These are phyloP conservation scores for Herpetomonas tarakana DNA, from an alignment of 208 protist species.

Conservation along the genomic window DNA sequence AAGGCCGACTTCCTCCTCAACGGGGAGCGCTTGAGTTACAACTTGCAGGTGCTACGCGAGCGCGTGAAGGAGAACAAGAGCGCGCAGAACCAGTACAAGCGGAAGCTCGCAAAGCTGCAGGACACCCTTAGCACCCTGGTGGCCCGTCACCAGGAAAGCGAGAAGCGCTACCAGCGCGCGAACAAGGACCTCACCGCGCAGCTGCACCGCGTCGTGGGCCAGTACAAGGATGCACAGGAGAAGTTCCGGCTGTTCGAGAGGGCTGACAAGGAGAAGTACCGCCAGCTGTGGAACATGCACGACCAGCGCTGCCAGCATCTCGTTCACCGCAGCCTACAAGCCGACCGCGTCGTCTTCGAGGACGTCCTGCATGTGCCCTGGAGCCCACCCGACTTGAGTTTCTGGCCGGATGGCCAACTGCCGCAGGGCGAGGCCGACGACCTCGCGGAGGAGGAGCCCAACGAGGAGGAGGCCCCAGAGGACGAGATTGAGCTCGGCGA, in stretches of 20 bases:
- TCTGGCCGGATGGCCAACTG: constrained; percentile 57
- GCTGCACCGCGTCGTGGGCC: constrained; percentile 89
- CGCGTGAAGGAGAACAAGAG: constrained; percentile 94
- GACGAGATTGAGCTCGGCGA: constrained; percentile 72
- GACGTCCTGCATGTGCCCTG: constrained; percentile 91
- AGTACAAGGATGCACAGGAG: constrained; percentile 95
- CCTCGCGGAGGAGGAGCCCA: constrained; percentile 38
- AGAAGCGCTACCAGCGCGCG: constrained; percentile 86
- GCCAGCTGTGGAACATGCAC: constrained; percentile 95
- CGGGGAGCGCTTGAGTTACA: constrained; percentile 96
- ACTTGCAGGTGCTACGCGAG: constrained; percentile 94
- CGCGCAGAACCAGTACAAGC: constrained; percentile 93
- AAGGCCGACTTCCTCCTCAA: constrained; percentile 95
- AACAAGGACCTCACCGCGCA: constrained; percentile 95
- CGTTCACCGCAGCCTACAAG: constrained; percentile 86
- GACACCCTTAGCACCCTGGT: constrained; percentile 89
- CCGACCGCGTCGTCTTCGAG: constrained; percentile 95
- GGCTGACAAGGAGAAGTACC: constrained; percentile 92
- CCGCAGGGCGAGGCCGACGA: constrained; percentile 27
- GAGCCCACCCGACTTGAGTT: constrained; percentile 78
- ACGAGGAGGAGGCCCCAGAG: constrained; percentile 35
- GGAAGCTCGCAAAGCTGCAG: constrained; percentile 84
- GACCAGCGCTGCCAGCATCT: constrained; percentile 89
- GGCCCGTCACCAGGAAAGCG: constrained; percentile 88
- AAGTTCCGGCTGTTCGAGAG: constrained; percentile 95